These are phyloP conservation scores for Phytopythium sindhum DNA, from an alignment of 352 stramenopile genomes.

Conservation along the genomic window DNA sequence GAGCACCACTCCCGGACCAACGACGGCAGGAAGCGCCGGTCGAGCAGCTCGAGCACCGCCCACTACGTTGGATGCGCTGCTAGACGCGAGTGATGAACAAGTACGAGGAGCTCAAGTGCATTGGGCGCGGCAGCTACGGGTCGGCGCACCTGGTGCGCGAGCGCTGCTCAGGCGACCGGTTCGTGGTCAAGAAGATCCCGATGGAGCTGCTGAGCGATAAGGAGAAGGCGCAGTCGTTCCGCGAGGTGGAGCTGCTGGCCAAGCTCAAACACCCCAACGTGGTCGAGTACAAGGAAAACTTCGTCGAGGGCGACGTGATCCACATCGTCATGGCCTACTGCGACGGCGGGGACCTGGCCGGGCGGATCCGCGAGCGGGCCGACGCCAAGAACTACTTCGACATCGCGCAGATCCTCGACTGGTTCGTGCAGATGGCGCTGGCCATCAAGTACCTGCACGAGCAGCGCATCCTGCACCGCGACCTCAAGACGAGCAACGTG, in stretches of 20 bases:
- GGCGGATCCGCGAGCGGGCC: constrained; percentile 44
- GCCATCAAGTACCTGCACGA: constrained; percentile 93
- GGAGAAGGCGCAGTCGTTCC: constrained; percentile 75
- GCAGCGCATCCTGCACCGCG: constrained; percentile 89
- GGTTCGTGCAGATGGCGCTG: constrained; percentile 94
- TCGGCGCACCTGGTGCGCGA: constrained; percentile 66
- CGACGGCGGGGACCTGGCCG: constrained; percentile 86
- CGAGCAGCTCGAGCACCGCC: too few species aligned
- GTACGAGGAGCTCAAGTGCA: constrained; percentile 75
- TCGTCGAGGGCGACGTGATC: constrained; percentile 74
- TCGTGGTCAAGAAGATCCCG: constrained; percentile 86
- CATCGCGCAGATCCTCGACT: constrained; percentile 67
- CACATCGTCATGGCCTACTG: constrained; percentile 96
- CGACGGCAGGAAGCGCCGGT: neutral
- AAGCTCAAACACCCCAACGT: constrained; percentile 93
- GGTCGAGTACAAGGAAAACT: constrained; percentile 93
- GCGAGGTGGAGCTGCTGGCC: constrained; percentile 88
- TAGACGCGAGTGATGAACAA: constrained; percentile 44
- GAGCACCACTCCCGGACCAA: neutral
- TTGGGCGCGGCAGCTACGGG: constrained; percentile 74
- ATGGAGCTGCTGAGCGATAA: constrained; percentile 77
- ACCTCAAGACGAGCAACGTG: constrained; percentile 95
- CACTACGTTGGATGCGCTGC: neutral
- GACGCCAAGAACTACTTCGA: constrained; percentile 37
- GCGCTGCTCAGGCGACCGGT: constrained; percentile 21